Evolutionary conservation across 768 basidiomycete species (phyloP), one percentile per base, ranked within the genome.

Genomic region (Brasilioporus rufonigricans): DNA sequence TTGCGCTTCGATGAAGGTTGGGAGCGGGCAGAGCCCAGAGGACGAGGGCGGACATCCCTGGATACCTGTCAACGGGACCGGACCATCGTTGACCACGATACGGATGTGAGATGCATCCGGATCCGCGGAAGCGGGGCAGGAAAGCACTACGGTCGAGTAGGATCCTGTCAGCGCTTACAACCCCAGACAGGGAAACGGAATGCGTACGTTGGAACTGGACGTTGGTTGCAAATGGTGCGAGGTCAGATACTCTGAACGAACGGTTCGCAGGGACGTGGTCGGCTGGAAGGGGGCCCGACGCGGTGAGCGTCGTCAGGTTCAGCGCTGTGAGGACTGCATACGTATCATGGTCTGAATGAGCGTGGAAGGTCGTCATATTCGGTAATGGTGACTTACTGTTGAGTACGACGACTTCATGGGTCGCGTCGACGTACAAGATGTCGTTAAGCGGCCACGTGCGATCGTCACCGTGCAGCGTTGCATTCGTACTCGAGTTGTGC

Each of bases 391-490:
- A 72, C 81, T 19, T 57, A 89, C 89, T 81, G 62, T 93, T 88
- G n/a, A 93, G 72, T 0, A 94, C 84, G 36, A 94, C 89, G n/a
- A 92, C 90, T 62, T 96, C 93, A 53, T 95, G 94, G 2, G 89
- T 91, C 7, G 91, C 91, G 65, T 96, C 93, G 8, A 93, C 91
- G 55, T 93, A 95, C 32, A 95, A 67, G 51, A 76, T 80, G 50
- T 91, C 82, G 24, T 79, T 72, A 1, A 92, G 76, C 8, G 89
- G 89, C 80, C 89, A 91, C 0, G 82, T 87, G 18, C 78, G 75
- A 0, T 77, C 74, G 60, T 80, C 83, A 56, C 88, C 80, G 58
- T 93, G 79, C 50, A 94, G 76, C 0, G 92, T 93, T 13, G 85
- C 75, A 64, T 98, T 98, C 5, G 91, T 94, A 1, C 89, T 89